Evolutionary conservation across 208 protist genomes (phyloP), one percentile per base, ranked within the genome.

Genomic region (Leishmania martiniquensis): DNA sequence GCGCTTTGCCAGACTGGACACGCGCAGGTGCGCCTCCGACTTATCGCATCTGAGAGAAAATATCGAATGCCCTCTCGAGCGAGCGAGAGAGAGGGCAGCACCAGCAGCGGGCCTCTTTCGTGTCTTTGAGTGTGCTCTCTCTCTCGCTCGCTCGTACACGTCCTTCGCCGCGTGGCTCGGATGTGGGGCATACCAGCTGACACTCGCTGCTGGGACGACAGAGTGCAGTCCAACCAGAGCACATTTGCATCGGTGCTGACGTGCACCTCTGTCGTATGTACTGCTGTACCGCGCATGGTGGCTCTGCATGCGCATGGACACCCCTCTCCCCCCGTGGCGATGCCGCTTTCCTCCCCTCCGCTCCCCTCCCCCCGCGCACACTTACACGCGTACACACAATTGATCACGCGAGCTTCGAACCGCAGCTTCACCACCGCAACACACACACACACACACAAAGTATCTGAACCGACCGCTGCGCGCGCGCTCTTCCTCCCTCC

Each of bases 41-140:
- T 0, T n/a, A n/a, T 32, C 29, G 25, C 25, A 32, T 29, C n/a
- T 37, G 29, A 15, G 57, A 15, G 12, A 4, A 37, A 63, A 29
- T 4, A 1, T 9, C 57, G 29, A n/a, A 25, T 20, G 57, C 29
- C 20, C 29, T 13, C 12, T 17, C 29, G 17, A 29, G 37, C 0
- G 29, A 9, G 29, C 10, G 29, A 5, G 1, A 63, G 29, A 22
- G 29, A 29, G 15, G 57, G 29, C 37, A 25, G 25, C 66, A 20
- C 52, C n/a, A 72, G n/a, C 32, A 55, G n/a, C n/a, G n/a, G 20
- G 54, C 17, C 37, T 76, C 17, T 76, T 22, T 12, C 25, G 13
- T 76, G 45, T 42, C 52, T 63, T 32, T 69, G 34, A 49, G 51
- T 63, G 49, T 47, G 57, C 54, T 81, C 29, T 70, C 72, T 75